Evolutionary conservation across 768 basidiomycete species (phyloP).

Genomic region (Exsudoporus frostii): DNA sequence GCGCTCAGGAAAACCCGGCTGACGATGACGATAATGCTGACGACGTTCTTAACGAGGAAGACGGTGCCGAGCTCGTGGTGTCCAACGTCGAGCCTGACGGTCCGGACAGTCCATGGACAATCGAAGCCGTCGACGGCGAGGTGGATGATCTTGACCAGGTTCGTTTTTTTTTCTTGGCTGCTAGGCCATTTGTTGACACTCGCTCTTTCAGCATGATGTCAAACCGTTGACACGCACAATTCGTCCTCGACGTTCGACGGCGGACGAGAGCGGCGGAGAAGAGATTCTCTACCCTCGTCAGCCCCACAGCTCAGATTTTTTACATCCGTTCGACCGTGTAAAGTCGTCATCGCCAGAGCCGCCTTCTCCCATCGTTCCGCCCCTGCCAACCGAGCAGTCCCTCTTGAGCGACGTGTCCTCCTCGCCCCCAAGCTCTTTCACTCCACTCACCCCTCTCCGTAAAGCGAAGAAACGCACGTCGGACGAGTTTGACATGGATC

Average conservation of each 20-base stretch:
- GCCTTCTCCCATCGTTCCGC: constrained; percentile 28
- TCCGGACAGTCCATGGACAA: constrained; percentile 85
- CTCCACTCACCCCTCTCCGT: constrained; percentile 38
- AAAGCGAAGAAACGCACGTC: constrained; percentile 74
- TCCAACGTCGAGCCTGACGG: constrained; percentile 45
- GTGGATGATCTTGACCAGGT: constrained; percentile 69
- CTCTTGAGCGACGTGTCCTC: constrained; percentile 29
- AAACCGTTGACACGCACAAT: constrained; percentile 47
- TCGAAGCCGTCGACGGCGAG: constrained; percentile 82
- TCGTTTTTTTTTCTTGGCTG: constrained; percentile 15
- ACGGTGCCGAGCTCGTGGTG: constrained; percentile 27
- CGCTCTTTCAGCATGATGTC: constrained; percentile 39
- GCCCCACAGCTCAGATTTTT: constrained; percentile 29
- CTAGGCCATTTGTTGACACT: background rate
- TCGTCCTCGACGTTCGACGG: constrained; percentile 60
- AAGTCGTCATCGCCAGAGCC: constrained; percentile 30
- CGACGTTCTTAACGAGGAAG: constrained; percentile 29
- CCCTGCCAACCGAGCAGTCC: constrained; percentile 31
- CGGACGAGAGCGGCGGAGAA: constrained; percentile 86
- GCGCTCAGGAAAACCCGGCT: constrained; percentile 30
- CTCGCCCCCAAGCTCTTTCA: constrained; percentile 67
- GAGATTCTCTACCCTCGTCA: constrained; percentile 86
- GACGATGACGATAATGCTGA: constrained; percentile 43
- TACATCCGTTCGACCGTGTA: constrained; percentile 33
- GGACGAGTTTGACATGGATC: constrained; percentile 80